Evolutionary conservation across 805 yeast genomes (phyloP).

Genomic region (Saccharomycopsis babjevae): DNA sequence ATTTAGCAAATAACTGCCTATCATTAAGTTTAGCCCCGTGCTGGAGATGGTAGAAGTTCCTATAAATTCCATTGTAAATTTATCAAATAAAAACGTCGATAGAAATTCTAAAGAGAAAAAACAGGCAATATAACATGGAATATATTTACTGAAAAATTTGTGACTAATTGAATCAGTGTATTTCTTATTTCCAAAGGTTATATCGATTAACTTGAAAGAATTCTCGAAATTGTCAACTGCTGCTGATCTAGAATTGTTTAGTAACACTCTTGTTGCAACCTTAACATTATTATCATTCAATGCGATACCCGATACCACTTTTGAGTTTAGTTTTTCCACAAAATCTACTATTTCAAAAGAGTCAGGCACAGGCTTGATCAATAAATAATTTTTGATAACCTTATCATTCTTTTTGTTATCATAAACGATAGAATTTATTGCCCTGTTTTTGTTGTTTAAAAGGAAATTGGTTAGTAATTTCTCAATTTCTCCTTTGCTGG

Average conservation of each 20-base stretch:
- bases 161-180: conserved; percentile 5
- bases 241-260: conserved; percentile 6
- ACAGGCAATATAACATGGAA: conserved; percentile 12
- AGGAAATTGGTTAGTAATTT: conserved; percentile 4
- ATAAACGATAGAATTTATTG: neutral
- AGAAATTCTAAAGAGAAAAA: conserved; percentile 8
- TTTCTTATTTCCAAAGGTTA: conserved; percentile 11
- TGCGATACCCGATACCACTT: neutral
- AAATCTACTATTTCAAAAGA: conserved; percentile 8
- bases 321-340: conserved; percentile 1
- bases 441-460: conserved; percentile 2
- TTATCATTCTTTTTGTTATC: neutral
- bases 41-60: conserved; percentile 7
- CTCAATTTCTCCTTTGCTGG: neutral
- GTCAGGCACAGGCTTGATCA: conserved; percentile 11
- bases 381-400: conserved; percentile 9
- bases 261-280: conserved; percentile 14
- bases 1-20: conserved; percentile 18
- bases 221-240: conserved; percentile 15
- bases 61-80: conserved; percentile 1
- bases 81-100: conserved; percentile 4
- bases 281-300: conserved; percentile 11
- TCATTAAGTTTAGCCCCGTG: conserved; percentile 14
- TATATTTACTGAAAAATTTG: conserved; percentile 6
- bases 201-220: conserved; percentile 9